A percentile compares a stretch with the other conserved stretches of the same genome.
Evolutionary conservation across 2,329 filamentous ascomycete genomes (phyloP).

Genomic region (Colletotrichum incanum): DNA sequence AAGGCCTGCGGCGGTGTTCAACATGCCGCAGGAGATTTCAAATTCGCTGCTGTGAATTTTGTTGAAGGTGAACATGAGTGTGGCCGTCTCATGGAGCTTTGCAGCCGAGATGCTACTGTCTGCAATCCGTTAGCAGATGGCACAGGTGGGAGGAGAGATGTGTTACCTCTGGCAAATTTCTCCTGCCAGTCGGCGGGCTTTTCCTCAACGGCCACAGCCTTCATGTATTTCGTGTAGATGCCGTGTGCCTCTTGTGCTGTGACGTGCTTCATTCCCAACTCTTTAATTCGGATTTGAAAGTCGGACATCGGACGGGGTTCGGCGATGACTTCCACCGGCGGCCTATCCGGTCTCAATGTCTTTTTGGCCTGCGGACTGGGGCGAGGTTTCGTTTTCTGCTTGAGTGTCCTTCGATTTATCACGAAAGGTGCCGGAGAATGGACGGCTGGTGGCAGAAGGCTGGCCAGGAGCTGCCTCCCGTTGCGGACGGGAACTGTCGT

Average conservation of each 20-base stretch:
- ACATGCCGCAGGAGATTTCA: slow-evolving; percentile 44
- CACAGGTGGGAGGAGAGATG: neutral
- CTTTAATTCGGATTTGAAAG: neutral
- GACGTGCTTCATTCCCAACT: neutral
- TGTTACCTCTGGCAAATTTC: slow-evolving; percentile 20
- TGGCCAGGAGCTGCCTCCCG: slow-evolving; percentile 1
- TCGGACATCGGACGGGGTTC: neutral
- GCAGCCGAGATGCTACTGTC: slow-evolving; percentile 9
- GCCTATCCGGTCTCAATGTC: neutral
- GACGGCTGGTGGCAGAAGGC: neutral
- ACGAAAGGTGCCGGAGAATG: neutral
- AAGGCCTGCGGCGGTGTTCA: slow-evolving; percentile 52
- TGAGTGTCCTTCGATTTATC: slow-evolving; percentile 8
- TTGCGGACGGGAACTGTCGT: neutral
- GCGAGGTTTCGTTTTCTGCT: neutral
- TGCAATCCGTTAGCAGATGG: slow-evolving; percentile 8
- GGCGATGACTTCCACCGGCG: neutral
- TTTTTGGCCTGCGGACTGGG: neutral
- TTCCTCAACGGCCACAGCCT: neutral
- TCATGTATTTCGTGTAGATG: slow-evolving; percentile 28
- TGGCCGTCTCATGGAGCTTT: slow-evolving; percentile 29
- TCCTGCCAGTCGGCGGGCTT: slow-evolving; percentile 9
- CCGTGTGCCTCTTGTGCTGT: slow-evolving; percentile 4
- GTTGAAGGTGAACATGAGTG: neutral
- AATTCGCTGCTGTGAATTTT: slow-evolving; percentile 3